Conservation (phyloP, 805 yeast species). For the Jamesozyma piceae region DNA sequence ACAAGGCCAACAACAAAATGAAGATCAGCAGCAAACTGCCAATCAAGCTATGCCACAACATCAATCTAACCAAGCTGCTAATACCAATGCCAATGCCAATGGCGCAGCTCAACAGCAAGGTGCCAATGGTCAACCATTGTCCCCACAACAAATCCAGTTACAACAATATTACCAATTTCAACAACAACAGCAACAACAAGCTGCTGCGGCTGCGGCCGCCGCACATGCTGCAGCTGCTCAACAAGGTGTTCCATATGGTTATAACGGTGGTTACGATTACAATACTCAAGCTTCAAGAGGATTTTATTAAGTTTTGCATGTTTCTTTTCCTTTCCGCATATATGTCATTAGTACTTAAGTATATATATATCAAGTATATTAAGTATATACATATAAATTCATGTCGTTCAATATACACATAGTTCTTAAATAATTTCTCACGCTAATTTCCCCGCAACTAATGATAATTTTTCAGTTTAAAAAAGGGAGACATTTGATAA, state of each 20-base stretch:
- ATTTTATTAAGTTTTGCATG: conserved; percentile 16
- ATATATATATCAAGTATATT: too few relatives aligned
- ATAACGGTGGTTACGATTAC: conserved; percentile 24
- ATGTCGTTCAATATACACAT: neutral
- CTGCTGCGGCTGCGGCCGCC: conserved; percentile 11
- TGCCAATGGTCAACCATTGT: conserved; percentile 9
- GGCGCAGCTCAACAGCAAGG: conserved; percentile 11
- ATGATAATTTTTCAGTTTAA: too few relatives aligned
- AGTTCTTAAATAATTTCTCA: too few relatives aligned
- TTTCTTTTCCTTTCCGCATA: neutral
- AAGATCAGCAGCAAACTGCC: conserved; percentile 10
- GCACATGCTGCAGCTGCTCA: conserved; percentile 21
- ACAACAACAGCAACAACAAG: conserved; percentile 4
- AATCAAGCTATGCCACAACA: conserved; percentile 8
- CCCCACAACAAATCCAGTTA: conserved; percentile 19
- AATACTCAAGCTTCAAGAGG: conserved; percentile 28
- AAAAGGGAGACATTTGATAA: too few relatives aligned
- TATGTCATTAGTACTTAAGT: neutral
- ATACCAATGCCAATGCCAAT: conserved; percentile 8
- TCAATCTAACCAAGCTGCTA: conserved; percentile 1
- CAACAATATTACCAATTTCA: conserved; percentile 27
- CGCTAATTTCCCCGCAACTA: too few relatives aligned
- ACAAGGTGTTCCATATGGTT: conserved; percentile 26
- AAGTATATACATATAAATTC: neutral
- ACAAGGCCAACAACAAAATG: conserved; percentile 15